Evolutionary conservation across 2,329 filamentous ascomycete species (phyloP).

Genomic region (Fusarium subglutinans): DNA sequence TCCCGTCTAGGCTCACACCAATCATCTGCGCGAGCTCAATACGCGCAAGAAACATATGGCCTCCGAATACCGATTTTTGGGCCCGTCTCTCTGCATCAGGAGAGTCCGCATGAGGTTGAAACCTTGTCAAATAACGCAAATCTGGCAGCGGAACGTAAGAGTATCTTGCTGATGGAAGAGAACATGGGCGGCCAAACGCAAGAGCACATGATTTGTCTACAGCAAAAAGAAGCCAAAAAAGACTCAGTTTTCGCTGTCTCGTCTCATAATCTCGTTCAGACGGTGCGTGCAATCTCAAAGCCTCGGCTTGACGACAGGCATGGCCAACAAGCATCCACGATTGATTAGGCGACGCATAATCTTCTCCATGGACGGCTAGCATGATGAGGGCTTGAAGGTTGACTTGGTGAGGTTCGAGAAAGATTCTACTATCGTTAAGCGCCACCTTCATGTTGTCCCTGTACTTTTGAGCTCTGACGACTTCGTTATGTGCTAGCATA

Average conservation of each 20-base stretch:
- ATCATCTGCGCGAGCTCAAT: background rate
- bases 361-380: constrained; percentile 4
- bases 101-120: background rate
- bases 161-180: background rate
- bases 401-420: background rate
- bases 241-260: background rate
- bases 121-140: background rate
- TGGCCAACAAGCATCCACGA: constrained; percentile 22
- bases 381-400: constrained; percentile 2
- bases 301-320: constrained; percentile 13
- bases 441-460: constrained; percentile 2
- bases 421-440: constrained; percentile 11
- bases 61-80: background rate
- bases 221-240: constrained; percentile 15
- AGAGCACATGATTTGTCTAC: constrained; percentile 16
- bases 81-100: fast-evolving
- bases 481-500: background rate
- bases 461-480: background rate
- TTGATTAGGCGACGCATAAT: constrained; percentile 5
- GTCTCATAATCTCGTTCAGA: background rate
- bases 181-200: constrained; percentile 2
- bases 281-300: background rate
- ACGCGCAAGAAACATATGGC: background rate
- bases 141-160: background rate
- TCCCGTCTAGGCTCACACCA: fast-evolving